Evolutionary conservation across 495 filamentous ascomycete species (phyloP), one percentile per base, ranked within the genome.

Genomic region (Lasiosphaeria miniovina): DNA sequence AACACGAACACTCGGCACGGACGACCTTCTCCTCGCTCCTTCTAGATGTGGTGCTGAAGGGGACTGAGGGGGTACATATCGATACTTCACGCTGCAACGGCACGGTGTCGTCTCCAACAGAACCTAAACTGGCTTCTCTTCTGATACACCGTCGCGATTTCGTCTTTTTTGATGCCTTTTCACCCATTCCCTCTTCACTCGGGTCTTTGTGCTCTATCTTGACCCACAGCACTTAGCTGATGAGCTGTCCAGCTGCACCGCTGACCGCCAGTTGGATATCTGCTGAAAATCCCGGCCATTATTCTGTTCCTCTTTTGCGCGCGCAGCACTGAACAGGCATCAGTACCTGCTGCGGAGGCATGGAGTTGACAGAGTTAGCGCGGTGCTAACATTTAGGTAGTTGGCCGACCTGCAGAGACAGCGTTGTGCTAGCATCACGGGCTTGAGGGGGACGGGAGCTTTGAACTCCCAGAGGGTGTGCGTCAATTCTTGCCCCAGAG

Each of bases 221-320:
- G 34, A 15, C 46, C 55, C 55, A 17, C 33, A 58, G n/a, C 36
- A 6, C 24, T 38, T 24, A 34, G 58, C 24, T 36, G 31, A 49
- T 45, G 36, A 57, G 52, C 33, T 49, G 43, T 61, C 46, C 40
- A 53, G 59, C 58, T 52, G 24, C 48, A 52, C 36, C 35, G 55
- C 40, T 67, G 65, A 67, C 62, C 59, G 65, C 61, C 54, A 65
- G 41, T 62, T 52, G 59, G 54, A 41, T 24, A n/a, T 2, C 24
- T 55, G 36, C 52, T 52, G 52, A 9, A 33, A 33, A 24, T 24
- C 24, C 24, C 24, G 24, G 24, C 24, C 24, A 24, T 24, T 24
- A 24, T 24, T 24, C 24, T 24, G 24, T 24, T 24, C 24, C 24
- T 24, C 24, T 24, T 24, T 24, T 24, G 24, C 24, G 24, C 24